Conservation (phyloP, 768 basidiomycete species). For the Postia placenta region DNA sequence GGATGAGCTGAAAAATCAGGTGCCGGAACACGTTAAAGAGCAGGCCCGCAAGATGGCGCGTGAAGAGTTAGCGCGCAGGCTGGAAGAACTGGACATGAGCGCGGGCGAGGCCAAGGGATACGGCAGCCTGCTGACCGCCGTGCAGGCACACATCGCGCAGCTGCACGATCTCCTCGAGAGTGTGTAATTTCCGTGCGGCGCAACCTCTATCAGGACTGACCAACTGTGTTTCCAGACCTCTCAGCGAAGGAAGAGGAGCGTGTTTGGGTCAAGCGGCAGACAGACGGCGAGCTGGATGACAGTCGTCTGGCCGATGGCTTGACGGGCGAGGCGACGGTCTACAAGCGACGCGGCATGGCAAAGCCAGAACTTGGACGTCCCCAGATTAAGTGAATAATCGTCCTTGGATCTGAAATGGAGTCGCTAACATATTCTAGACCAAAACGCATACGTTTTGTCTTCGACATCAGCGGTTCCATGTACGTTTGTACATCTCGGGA, state of each 20-base stretch:
- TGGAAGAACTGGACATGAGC: conserved; percentile 62
- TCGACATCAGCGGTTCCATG: conserved; percentile 70
- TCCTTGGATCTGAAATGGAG: not conserved
- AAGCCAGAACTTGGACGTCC: conserved; percentile 63
- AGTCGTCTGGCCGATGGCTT: conserved; percentile 59
- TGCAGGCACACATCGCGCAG: conserved; percentile 54
- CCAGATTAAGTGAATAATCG: conserved; percentile 51
- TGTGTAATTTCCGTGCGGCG: too few species aligned
- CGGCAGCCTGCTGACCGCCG: conserved; percentile 42
- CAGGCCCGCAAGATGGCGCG: conserved; percentile 62
- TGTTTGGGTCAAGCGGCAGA: conserved; percentile 67
- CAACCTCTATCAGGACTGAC: not conserved
- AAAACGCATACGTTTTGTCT: conserved; percentile 63
- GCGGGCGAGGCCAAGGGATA: conserved; percentile 51
- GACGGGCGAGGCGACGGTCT: conserved; percentile 63
- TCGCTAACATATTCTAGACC: conserved; percentile 32
- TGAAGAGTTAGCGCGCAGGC: conserved; percentile 50
- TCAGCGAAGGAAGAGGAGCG: conserved; percentile 65
- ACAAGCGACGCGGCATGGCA: conserved; percentile 65
- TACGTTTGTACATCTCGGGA: conserved; percentile 10
- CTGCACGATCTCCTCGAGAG: conserved; percentile 59
- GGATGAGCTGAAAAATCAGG: conserved; percentile 47
- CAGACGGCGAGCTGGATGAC: conserved; percentile 66
- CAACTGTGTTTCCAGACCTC: conserved; percentile 49
- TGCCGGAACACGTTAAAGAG: conserved; percentile 56